phyloP scores from a whole-genome alignment of 2,329 filamentous ascomycete species.

The Ceratocystis lukuohia region DNA sequence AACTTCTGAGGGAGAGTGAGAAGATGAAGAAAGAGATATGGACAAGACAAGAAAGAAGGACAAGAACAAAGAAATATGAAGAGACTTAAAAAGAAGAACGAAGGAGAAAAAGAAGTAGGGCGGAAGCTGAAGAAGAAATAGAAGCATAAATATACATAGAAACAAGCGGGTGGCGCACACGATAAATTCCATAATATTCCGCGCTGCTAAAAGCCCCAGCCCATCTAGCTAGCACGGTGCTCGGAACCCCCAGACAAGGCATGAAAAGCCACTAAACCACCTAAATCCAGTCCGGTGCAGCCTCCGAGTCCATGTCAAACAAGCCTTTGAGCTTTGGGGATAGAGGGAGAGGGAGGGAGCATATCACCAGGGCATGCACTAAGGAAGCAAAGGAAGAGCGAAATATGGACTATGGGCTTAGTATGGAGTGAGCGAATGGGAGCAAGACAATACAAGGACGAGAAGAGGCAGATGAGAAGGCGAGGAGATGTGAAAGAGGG shows the following conservation, averaged over 20 bases:
- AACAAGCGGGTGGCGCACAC: slow-evolving; percentile 6
- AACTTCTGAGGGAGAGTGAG: neutral
- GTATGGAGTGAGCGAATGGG: slow-evolving; percentile 4
- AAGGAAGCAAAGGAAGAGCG: slow-evolving; percentile 2
- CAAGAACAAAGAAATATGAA: slow-evolving; percentile 1
- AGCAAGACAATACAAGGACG: slow-evolving; percentile 4
- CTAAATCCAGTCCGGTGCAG: slow-evolving; percentile 1
- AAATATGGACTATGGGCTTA: neutral
- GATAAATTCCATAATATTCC: slow-evolving; percentile 4
- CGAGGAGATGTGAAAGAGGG: neutral
- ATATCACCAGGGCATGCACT: neutral
- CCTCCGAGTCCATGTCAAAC: neutral
- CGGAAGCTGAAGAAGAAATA: slow-evolving; percentile 2
- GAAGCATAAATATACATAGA: slow-evolving; percentile 1
- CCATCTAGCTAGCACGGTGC: neutral
- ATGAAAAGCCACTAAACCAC: slow-evolving; percentile 8
- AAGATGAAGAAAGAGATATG: neutral
- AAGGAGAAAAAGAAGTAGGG: neutral
- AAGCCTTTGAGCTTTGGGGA: neutral
- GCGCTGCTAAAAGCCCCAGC: neutral
- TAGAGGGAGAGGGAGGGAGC: neutral
- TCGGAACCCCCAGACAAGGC: neutral
- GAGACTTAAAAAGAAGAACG: neutral
- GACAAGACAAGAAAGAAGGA: neutral
- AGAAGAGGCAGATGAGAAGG: neutral